Evolutionary conservation across 192 early-diverging fungal genomes (phyloP).

Genomic region (Funneliformis geosporum): DNA sequence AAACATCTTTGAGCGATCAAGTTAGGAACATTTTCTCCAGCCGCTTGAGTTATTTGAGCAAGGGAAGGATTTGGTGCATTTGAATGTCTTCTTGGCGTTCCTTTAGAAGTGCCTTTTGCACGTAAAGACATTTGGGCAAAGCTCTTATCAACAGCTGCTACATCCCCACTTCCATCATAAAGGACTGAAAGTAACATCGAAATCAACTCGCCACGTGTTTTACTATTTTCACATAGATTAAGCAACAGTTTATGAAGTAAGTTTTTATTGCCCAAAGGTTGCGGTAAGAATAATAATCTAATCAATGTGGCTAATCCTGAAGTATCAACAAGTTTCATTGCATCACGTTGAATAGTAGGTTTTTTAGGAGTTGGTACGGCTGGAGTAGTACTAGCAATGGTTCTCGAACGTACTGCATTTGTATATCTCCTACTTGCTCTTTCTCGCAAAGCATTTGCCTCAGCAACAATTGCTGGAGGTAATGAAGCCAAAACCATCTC

Average conservation of each 20-base stretch:
- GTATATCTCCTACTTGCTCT: slow-evolving; percentile 32
- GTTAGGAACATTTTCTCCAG: slow-evolving; percentile 75
- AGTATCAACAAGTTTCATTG: slow-evolving; percentile 81
- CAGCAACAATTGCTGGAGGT: slow-evolving; percentile 48
- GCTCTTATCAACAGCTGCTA: slow-evolving; percentile 73
- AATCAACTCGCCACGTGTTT: slow-evolving; percentile 80
- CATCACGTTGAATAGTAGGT: slow-evolving; percentile 55
- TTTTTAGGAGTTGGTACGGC: slow-evolving; percentile 40
- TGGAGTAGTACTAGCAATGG: slow-evolving; percentile 33
- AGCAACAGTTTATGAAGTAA: slow-evolving; percentile 69
- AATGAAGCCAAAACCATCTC: slow-evolving; percentile 44
- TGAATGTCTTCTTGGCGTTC: slow-evolving; percentile 36
- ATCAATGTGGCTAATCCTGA: slow-evolving; percentile 78
- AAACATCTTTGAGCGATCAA: slow-evolving; percentile 88
- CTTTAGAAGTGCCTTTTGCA: slow-evolving; percentile 53
- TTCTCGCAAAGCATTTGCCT: slow-evolving; percentile 52
- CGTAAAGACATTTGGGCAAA: slow-evolving; percentile 75
- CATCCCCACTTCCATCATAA: slow-evolving; percentile 75
- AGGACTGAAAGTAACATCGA: slow-evolving; percentile 85
- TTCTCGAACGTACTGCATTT: slow-evolving; percentile 37
- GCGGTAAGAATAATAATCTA: slow-evolving; percentile 86
- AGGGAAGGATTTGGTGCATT: slow-evolving; percentile 18
- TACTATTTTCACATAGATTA: slow-evolving; percentile 89
- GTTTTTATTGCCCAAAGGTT: slow-evolving; percentile 63
- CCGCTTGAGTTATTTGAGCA: slow-evolving; percentile 34